Evolutionary conservation across 345 rosid species (phyloP).

Genomic region (Clausena lansium): DNA sequence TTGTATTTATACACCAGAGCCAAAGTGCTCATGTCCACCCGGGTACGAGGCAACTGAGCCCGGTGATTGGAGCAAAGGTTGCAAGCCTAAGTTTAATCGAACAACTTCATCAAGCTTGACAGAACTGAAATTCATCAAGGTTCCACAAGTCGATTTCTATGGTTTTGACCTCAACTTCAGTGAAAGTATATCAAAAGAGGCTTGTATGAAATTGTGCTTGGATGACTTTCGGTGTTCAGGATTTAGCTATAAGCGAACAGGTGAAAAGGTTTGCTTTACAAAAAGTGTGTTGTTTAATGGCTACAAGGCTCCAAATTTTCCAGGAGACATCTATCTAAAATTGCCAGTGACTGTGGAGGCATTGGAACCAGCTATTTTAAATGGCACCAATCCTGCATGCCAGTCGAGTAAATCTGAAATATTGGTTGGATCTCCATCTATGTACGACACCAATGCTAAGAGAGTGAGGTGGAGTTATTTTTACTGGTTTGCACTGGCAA

Average conservation of each 20-base stretch:
- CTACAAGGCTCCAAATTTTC: constrained; percentile 24
- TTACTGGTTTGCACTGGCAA: constrained; percentile 29
- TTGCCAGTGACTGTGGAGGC: constrained; percentile 19
- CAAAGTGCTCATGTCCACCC: constrained; percentile 47
- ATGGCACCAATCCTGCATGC: constrained; percentile 15
- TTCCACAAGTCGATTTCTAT: constrained; percentile 27
- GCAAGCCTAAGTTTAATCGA: constrained; percentile 34
- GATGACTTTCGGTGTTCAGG: constrained; percentile 36
- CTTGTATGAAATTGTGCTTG: constrained; percentile 33
- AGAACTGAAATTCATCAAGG: constrained; percentile 23
- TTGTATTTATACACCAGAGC: constrained; percentile 31
- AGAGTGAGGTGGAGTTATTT: constrained; percentile 38
- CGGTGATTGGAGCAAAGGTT: constrained; percentile 38
- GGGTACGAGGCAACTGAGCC: constrained; percentile 32
- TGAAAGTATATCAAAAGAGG: background rate
- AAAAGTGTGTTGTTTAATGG: constrained; percentile 39
- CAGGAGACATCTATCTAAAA: constrained; percentile 26
- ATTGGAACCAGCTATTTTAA: background rate
- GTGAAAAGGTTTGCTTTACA: constrained; percentile 9
- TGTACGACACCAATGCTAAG: constrained; percentile 17
- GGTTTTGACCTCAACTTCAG: constrained; percentile 31
- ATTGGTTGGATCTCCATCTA: constrained; percentile 11
- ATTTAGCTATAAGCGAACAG: constrained; percentile 28
- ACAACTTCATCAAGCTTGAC: constrained; percentile 13
- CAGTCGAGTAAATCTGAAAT: background rate